Conservation (phyloP, 1,139 yeast genomes). For the Groenewaldozyma sp. region DNA sequence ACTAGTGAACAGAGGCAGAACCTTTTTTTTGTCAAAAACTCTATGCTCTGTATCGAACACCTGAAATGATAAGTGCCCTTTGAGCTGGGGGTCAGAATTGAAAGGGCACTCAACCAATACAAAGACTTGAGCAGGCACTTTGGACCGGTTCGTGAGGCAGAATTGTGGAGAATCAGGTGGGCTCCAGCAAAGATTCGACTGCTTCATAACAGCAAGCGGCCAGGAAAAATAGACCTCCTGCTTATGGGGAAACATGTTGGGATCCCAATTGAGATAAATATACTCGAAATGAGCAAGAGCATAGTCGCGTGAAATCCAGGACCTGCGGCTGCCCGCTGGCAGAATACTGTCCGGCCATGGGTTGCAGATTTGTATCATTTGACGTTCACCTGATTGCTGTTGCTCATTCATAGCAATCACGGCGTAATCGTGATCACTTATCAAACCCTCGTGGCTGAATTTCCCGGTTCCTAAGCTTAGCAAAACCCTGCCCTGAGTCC, state of each 20-base stretch:
- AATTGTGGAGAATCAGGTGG: slow-evolving; percentile 42
- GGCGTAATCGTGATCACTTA: slow-evolving; percentile 65
- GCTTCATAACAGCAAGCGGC: slow-evolving; percentile 12
- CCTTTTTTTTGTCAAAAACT: slow-evolving; percentile 15
- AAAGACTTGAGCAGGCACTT: slow-evolving; percentile 35
- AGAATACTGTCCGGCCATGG: slow-evolving; percentile 37
- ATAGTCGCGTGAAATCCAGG: slow-evolving; percentile 30
- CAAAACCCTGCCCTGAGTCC: slow-evolving; percentile 33
- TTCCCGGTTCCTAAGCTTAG: slow-evolving; percentile 65
- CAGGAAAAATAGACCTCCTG: slow-evolving; percentile 31
- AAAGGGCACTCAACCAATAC: slow-evolving; percentile 37
- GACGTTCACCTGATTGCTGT: slow-evolving; percentile 15
- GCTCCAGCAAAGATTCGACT: slow-evolving; percentile 6
- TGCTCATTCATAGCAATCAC: slow-evolving; percentile 31
- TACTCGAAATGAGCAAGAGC: slow-evolving; percentile 43
- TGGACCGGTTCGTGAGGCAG: slow-evolving; percentile 32
- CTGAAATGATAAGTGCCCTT: slow-evolving; percentile 16
- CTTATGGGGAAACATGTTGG: slow-evolving; percentile 29
- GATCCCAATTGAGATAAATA: slow-evolving; percentile 64
- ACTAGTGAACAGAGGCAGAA: slow-evolving; percentile 15
- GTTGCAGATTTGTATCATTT: slow-evolving; percentile 35
- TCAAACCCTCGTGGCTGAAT: slow-evolving; percentile 34
- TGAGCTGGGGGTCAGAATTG: slow-evolving; percentile 8
- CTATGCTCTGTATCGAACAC: slow-evolving; percentile 17
- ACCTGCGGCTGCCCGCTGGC: slow-evolving; percentile 16